Evolutionary conservation across 2,329 filamentous ascomycete genomes (phyloP).

Genomic region (Fusarium chaquense): DNA sequence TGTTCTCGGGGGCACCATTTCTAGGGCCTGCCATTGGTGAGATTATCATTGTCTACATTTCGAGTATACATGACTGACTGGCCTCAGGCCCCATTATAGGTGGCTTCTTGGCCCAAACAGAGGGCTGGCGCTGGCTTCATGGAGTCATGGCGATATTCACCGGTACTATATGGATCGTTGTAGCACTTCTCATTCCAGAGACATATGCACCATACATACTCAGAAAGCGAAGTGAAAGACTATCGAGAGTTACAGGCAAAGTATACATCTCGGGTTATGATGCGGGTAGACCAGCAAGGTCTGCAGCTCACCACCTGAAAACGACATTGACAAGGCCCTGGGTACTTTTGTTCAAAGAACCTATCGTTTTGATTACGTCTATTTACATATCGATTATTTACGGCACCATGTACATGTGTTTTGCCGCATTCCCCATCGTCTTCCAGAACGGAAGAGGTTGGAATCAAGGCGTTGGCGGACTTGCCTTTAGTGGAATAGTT

Average conservation of each 20-base stretch:
- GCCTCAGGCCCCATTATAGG: constrained; percentile 63
- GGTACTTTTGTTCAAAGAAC: constrained; percentile 75
- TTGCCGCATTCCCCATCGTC: constrained; percentile 26
- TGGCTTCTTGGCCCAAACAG: constrained; percentile 66
- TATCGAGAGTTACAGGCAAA: constrained; percentile 40
- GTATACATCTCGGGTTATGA: constrained; percentile 54
- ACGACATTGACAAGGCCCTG: constrained; percentile 66
- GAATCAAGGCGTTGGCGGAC: constrained; percentile 19
- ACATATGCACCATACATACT: constrained; percentile 50
- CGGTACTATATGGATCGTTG: constrained; percentile 34
- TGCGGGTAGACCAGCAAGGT: constrained; percentile 54
- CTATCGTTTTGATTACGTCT: constrained; percentile 73
- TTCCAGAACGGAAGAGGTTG: constrained; percentile 26
- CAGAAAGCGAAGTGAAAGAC: constrained; percentile 32
- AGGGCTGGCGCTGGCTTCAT: constrained; percentile 67
- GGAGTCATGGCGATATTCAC: constrained; percentile 57
- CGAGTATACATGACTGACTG: neutral
- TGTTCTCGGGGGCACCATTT: constrained; percentile 65
- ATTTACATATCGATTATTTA: constrained; percentile 71
- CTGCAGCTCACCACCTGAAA: constrained; percentile 60
- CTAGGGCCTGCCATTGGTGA: constrained; percentile 32
- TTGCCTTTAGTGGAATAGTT: constrained; percentile 11
- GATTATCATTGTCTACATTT: fast-evolving
- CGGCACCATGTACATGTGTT: constrained; percentile 33
- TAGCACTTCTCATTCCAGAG: constrained; percentile 59